Evolutionary conservation across 495 filamentous ascomycete genomes (phyloP).

Genomic region (Aspergillus cavernicola): DNA sequence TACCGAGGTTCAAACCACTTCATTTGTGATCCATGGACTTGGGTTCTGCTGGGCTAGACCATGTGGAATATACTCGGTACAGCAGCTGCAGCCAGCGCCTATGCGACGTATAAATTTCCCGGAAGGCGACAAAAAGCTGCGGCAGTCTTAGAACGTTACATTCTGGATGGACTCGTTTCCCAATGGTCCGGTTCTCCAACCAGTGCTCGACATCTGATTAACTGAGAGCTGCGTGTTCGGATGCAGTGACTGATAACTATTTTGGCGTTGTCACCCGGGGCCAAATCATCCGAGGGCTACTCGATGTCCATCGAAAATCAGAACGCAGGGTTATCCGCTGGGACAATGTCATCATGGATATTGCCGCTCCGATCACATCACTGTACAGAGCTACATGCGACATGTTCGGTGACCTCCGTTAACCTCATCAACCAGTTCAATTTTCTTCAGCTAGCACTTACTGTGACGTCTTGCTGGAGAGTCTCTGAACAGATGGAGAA

Average conservation of each 20-base stretch:
- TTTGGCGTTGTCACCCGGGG: conserved; percentile 3
- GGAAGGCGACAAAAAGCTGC: background rate
- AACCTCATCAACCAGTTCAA: too few relatives aligned
- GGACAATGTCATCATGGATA: conserved; percentile 17
- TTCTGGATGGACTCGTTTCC: conserved; percentile 20
- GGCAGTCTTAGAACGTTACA: conserved; percentile 15
- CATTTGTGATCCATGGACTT: conserved; percentile 16
- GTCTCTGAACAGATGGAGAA: conserved; percentile 13
- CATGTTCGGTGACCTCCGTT: background rate
- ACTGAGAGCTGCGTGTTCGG: conserved; percentile 12
- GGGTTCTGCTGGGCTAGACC: conserved; percentile 20
- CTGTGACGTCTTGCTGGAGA: conserved; percentile 12
- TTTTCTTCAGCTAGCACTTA: conserved; percentile 3
- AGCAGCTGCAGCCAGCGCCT: conserved; percentile 2
- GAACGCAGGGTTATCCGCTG: conserved; percentile 11
- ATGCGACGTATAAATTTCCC: background rate
- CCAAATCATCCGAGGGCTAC: conserved; percentile 15
- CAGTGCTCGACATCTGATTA: conserved; percentile 19
- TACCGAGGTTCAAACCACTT: conserved; percentile 14
- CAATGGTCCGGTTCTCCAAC: conserved; percentile 19
- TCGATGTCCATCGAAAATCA: conserved; percentile 7
- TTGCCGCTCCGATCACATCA: conserved; percentile 6
- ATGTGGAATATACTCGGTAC: conserved; percentile 16
- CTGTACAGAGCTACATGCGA: background rate
- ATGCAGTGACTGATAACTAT: conserved; percentile 1